Conservation (phyloP, 2,329 filamentous ascomycete genomes). For the Bretziella fagacearum region DNA sequence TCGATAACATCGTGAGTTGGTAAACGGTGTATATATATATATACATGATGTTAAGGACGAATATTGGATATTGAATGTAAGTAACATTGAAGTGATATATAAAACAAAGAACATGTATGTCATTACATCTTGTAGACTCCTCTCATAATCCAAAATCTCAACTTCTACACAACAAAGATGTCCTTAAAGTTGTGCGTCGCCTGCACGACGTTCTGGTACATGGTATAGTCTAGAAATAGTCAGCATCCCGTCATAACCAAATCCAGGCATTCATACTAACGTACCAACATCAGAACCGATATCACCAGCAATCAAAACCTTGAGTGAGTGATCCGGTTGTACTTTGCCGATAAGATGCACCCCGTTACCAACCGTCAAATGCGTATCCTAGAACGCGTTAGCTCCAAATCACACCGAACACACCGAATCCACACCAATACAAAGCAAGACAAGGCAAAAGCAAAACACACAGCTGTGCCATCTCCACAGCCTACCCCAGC, state of each 20-base stretch:
- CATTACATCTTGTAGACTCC: no score
- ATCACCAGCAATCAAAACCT: slow-evolving; percentile 52
- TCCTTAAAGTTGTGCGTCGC: slow-evolving; percentile 64
- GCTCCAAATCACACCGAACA: no score
- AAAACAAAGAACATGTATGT: no score
- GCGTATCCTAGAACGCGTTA: slow-evolving; percentile 39
- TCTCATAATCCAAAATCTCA: not conserved
- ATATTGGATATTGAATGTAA: no score
- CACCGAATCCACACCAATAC: no score
- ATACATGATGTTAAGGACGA: no score
- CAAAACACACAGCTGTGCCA: not conserved
- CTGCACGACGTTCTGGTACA: slow-evolving; percentile 56
- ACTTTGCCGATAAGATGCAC: slow-evolving; percentile 71
- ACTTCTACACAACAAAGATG: slow-evolving; percentile 41
- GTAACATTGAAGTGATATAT: no score
- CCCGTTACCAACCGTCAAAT: slow-evolving; percentile 51
- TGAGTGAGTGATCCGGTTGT: slow-evolving; percentile 53
- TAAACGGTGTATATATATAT: no score
- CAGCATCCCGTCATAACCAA: not conserved
- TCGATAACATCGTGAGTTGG: no score
- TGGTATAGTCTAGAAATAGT: slow-evolving; percentile 47
- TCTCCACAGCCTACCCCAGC: not conserved
- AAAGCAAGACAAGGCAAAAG: no score
- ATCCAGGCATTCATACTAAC: slow-evolving; percentile 21
- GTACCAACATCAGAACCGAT: slow-evolving; percentile 52